Percentiles rank a stretch among this genome's conserved stretches.
phyloP scores from a whole-genome alignment of 768 basidiomycete genomes.

The Pulveroboletus sp. region DNA sequence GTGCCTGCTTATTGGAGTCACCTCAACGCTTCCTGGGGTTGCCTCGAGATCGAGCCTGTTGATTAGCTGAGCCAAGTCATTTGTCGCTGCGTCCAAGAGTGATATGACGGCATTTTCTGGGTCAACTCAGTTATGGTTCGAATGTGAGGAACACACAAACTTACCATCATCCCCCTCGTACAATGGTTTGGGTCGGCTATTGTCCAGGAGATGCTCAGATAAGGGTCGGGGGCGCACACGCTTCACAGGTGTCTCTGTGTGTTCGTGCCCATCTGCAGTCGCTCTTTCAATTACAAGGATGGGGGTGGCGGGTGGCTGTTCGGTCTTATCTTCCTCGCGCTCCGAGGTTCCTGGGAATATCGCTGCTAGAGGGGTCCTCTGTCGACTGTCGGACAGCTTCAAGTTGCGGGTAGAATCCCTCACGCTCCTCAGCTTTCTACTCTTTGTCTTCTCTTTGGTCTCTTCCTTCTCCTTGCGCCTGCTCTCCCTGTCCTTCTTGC shows the following conservation, averaged over 20 bases:
- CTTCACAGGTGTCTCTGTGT: slow-evolving; percentile 34
- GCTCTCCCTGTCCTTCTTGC: slow-evolving; percentile 37
- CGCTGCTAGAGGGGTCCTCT: slow-evolving; percentile 51
- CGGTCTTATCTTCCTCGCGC: slow-evolving; percentile 11
- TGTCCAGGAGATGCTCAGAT: slow-evolving; percentile 60
- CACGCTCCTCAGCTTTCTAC: slow-evolving; percentile 26
- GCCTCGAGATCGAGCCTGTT: slow-evolving; percentile 80
- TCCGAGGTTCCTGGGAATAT: slow-evolving; percentile 52
- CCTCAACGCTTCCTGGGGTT: slow-evolving; percentile 58
- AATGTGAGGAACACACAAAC: background rate
- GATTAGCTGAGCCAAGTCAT: slow-evolving; percentile 75
- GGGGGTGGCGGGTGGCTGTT: slow-evolving; percentile 10
- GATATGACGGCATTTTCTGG: slow-evolving; percentile 53
- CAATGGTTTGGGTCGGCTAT: slow-evolving; percentile 46
- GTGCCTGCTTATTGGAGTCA: slow-evolving; percentile 39
- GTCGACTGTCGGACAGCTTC: slow-evolving; percentile 48
- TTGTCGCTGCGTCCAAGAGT: slow-evolving; percentile 75
- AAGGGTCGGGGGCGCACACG: slow-evolving; percentile 52
- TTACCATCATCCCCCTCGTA: slow-evolving; percentile 48
- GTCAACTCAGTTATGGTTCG: background rate
- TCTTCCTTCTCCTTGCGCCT: slow-evolving; percentile 34
- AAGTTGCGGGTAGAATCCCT: slow-evolving; percentile 41
- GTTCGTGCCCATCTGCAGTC: slow-evolving; percentile 49
- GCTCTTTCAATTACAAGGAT: slow-evolving; percentile 49
- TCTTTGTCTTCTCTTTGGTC: slow-evolving; percentile 31